Conservation (phyloP, 176 grass and related monocot genomes). For the Aegilops longissima region DNA sequence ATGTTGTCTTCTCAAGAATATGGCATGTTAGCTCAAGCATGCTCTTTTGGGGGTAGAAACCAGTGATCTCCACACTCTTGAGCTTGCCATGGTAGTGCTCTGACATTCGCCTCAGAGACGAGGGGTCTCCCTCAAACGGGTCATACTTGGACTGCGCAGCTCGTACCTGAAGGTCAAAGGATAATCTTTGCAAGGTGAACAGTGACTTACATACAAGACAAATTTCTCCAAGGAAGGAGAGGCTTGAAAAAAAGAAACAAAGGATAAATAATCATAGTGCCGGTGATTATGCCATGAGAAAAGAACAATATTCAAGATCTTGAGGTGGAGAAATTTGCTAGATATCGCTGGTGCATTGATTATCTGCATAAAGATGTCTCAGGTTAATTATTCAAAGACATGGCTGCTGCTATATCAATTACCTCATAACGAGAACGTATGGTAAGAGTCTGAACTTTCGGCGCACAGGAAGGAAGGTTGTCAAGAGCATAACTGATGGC, state of each 20-base stretch:
- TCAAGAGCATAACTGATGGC: neutral
- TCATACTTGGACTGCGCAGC: neutral
- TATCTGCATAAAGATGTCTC: neutral
- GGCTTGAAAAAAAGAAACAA: slow-evolving; percentile 7
- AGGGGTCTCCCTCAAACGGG: neutral
- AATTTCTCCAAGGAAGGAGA: slow-evolving; percentile 14
- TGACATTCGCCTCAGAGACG: neutral
- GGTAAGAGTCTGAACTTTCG: slow-evolving; percentile 21
- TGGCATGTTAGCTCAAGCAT: slow-evolving; percentile 14
- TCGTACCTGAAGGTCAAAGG: neutral
- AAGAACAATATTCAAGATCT: neutral
- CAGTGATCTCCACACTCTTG: neutral
- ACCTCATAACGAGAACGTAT: neutral
- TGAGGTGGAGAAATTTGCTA: slow-evolving; percentile 15
- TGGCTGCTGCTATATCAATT: neutral
- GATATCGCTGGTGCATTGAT: neutral
- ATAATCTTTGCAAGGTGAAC: neutral
- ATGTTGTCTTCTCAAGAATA: neutral
- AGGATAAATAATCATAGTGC: slow-evolving; percentile 1
- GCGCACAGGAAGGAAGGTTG: slow-evolving; percentile 3
- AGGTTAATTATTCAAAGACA: neutral
- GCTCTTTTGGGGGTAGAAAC: neutral
- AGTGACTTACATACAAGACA: neutral
- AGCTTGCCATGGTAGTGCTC: neutral
- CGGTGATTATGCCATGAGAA: too few relatives aligned